Evolutionary conservation across 495 filamentous ascomycete genomes (phyloP), one percentile per base, ranked within the genome.

Genomic region (Hypomontagnella submonticulosa): DNA sequence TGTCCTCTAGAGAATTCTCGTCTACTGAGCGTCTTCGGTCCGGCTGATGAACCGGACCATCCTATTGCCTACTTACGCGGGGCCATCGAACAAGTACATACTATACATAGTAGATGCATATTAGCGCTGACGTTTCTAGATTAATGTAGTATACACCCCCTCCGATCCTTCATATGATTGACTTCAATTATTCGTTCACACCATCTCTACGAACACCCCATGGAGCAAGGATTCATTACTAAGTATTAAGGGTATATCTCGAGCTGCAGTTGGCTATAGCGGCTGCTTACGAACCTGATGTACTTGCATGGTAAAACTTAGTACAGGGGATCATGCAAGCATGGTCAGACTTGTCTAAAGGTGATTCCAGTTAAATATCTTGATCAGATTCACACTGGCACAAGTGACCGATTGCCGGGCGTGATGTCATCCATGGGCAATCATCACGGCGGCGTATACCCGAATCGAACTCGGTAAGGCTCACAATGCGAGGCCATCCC

Each of bases 81-180:
- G 61, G 55, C 61, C 42, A 61, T 69, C 61, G 44, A 57, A 57
- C 61, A 38, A 37, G 36, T 27, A 27, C 23, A 27, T 27, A 27
- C 3, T 48, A 57, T 27, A 27, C 23, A 27, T 27, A 27, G 23
- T 48, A 57, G 37, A 46, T 52, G 51, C 52, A 59, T 44, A 20
- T 54, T 70, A 70, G 67, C 56, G 67, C 67, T 70, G 67, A 70
- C 62, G 32, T 20, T 27, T 58, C 37, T 52, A 53, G 40, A 49
- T 66, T 49, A 53, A 53, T 33, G 49, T 53, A 30, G 55, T 47
- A 58, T 41, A 66, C 61, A 41, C 53, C 61, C 60, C 62, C 57
- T 41, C 57, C n/a, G 37, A 61, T 70, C 52, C 57, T 61, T 69
- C 61, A 57, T 49, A 53, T 36, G 41, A 19, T 61, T 55, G 32